These are phyloP conservation scores for Ophiostoma sp. DNA, from an alignment of 2,329 filamentous ascomycete species.

Conservation along the genomic window DNA sequence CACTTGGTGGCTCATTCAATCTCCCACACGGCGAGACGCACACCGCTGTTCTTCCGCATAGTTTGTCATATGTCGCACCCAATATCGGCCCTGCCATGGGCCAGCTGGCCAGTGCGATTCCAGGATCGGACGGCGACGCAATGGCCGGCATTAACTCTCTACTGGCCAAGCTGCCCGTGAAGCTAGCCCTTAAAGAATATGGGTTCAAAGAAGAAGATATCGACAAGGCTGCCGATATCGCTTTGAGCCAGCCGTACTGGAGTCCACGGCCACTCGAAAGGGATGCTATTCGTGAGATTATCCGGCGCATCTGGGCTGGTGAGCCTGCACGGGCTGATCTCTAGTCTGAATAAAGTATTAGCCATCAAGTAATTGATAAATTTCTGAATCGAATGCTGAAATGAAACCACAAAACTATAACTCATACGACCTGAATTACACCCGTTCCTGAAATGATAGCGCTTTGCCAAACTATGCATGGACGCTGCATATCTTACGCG, in stretches of 20 bases:
- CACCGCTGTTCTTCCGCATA: slow-evolving; percentile 57
- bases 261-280: slow-evolving; percentile 51
- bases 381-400: too few species aligned
- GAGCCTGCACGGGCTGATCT: slow-evolving; percentile 37
- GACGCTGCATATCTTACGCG: too few species aligned
- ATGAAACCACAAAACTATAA: too few species aligned
- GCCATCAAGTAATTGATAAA: neutral
- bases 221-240: slow-evolving; percentile 52
- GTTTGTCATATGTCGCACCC: slow-evolving; percentile 55
- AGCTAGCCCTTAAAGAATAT: slow-evolving; percentile 47
- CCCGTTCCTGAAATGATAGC: too few species aligned
- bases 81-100: neutral
- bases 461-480: too few species aligned
- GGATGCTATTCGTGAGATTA: slow-evolving; percentile 47
- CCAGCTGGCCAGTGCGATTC: neutral
- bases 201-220: slow-evolving; percentile 56
- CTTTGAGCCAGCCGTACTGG: slow-evolving; percentile 52
- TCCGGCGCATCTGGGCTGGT: slow-evolving; percentile 53
- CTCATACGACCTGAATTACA: too few species aligned
- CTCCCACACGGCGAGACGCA: slow-evolving; percentile 63
- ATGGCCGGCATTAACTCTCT: neutral
- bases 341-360: neutral
- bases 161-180: slow-evolving; percentile 37
- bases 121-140: neutral
- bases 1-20: slow-evolving; percentile 57